Evolutionary conservation across 805 yeast species (phyloP).

Genomic region (Starmerella apis): DNA sequence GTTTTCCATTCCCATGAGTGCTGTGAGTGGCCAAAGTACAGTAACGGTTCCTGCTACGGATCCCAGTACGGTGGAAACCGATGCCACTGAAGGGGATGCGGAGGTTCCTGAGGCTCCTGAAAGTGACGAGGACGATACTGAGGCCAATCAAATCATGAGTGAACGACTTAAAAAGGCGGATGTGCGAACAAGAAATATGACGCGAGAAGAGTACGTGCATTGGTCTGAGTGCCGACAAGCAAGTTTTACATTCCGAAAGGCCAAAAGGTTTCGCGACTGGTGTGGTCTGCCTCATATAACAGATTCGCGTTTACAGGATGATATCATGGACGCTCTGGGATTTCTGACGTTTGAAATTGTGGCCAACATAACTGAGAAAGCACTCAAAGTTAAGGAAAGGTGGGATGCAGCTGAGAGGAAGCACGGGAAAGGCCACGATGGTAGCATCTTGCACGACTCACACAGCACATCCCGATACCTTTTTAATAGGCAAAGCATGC

Average conservation of each 20-base stretch:
- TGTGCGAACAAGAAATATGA: conserved; percentile 86
- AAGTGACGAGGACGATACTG: conserved; percentile 47
- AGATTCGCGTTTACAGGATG: conserved; percentile 89
- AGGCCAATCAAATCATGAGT: conserved; percentile 86
- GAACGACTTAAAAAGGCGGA: conserved; percentile 86
- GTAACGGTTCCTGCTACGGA: background rate
- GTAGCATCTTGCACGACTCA: conserved; percentile 3
- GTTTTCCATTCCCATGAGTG: conserved; percentile 49
- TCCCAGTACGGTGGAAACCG: background rate
- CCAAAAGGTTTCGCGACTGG: conserved; percentile 94
- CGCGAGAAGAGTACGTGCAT: conserved; percentile 93
- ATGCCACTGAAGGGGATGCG: background rate
- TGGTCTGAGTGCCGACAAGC: conserved; percentile 99
- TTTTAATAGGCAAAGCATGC: conserved; percentile 21
- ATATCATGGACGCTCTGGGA: conserved; percentile 90
- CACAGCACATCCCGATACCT: conserved; percentile 15
- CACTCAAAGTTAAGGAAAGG: conserved; percentile 62
- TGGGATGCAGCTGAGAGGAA: conserved; percentile 33
- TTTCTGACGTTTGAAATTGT: conserved; percentile 94
- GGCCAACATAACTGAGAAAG: conserved; percentile 86
- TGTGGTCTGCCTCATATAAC: conserved; percentile 74
- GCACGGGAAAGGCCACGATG: conserved; percentile 10
- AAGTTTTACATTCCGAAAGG: conserved; percentile 85
- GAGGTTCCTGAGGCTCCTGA: conserved; percentile 6
- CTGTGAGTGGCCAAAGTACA: conserved; percentile 8